Base-by-base conservation (phyloP, 2,329 filamentous ascomycete species). In the Colletotrichum sp. region DNA sequence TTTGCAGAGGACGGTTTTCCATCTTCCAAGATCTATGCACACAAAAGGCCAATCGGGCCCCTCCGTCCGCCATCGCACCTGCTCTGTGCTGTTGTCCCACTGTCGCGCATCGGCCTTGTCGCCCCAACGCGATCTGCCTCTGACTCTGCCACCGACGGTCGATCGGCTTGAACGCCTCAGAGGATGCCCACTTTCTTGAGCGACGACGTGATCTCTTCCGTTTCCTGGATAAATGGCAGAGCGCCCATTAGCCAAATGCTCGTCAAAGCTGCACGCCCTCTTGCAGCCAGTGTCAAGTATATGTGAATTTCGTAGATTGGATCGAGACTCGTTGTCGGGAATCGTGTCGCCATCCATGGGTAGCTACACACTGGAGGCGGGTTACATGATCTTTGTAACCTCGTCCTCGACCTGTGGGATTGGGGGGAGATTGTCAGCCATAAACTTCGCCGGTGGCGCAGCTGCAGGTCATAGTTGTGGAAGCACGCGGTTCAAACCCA, bases 301-400 rank as follows among this genome's bases (percentile, higher is more conserved):
- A 18, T 73, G 32, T 65, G n/a, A 15, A 62, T 68, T 28, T 72
- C 64, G 59, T 69, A 68, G 57, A 60, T 67, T 60, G 69, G 34
- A 30, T 55, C 73, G 64, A 62, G 59, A 44, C 32, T 71, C 30
- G 63, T 60, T 30, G 28, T 44, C 72, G 64, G 59, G 59, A n/a
- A 32, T 77, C 64, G 62, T 8, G 68, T 72, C 66, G 66, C 70
- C 75, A 64, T 73, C 65, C 34, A 18, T 69, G 36, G 26, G 59
- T 73, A 77, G 60, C 71, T 77, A 74, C 30, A 52, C 65, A 72
- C 39, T 75, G 75, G 32, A 71, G 64, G 62, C 79, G 70, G 82
- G 85, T 86, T 94, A 96, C 94, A 96, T 96, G 88, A 98, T 95
- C 88, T 95, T 96, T 82, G 94, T 96, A 85, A 96, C 92, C 88